A percentile compares a stretch with the other conserved stretches of the same genome.
Conservation (phyloP, 176 grass and related monocot species). For the Oryza australiensis region DNA sequence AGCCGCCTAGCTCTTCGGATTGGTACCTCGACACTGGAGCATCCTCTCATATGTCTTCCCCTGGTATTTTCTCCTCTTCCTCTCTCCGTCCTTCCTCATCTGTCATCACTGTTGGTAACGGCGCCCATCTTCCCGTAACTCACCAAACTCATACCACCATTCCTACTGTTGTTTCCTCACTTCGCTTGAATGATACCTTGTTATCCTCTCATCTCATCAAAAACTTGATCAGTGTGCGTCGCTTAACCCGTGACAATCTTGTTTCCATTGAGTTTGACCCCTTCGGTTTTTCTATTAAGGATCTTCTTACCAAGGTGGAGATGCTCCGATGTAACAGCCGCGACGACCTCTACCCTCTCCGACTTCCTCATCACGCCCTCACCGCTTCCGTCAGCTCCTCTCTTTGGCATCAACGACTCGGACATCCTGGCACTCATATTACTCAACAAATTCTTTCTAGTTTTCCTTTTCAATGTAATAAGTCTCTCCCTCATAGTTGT, state of each 20-base stretch:
- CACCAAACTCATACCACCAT: no score
- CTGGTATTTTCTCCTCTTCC: no score
- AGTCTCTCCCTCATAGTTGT: rapidly evolving
- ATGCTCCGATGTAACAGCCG: not conserved
- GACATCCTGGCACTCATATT: rapidly evolving
- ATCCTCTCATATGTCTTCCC: no score
- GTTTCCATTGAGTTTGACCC: not conserved
- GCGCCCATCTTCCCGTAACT: no score
- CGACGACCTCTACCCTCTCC: not conserved
- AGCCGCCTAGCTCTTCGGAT: no score
- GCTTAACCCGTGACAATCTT: not conserved
- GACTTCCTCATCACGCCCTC: not conserved
- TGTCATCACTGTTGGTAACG: no score
- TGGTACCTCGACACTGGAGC: no score
- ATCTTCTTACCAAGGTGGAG: not conserved
- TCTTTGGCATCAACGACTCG: not conserved
- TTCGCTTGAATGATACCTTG: no score
- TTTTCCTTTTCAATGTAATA: not conserved
- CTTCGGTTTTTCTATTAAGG: not conserved
- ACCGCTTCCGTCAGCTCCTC: not conserved
- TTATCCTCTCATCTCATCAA: no score
- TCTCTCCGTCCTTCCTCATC: no score
- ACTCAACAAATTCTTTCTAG: rapidly evolving
- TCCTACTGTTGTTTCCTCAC: no score
- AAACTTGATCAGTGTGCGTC: not conserved